Percentiles rank a stretch among this genome's conserved stretches.
Conservation (phyloP, 768 basidiomycete species). For the Auricularia cornea region DNA sequence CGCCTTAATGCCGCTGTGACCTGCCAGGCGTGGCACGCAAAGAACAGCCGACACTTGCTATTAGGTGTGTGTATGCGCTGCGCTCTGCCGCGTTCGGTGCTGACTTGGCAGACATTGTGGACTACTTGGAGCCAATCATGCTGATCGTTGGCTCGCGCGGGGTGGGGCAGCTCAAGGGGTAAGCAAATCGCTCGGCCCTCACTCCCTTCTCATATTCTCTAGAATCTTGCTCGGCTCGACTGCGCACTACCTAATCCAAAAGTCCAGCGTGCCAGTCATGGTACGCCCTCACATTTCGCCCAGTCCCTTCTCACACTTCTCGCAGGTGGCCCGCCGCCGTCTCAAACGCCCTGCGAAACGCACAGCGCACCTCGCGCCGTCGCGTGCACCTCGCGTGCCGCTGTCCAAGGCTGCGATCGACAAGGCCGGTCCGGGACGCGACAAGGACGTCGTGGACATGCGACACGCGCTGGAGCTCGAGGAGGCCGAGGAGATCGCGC, state of each 20-base stretch:
- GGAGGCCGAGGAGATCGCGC: constrained; percentile 32
- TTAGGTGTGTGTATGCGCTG: constrained; percentile 43
- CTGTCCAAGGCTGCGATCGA: constrained; percentile 86
- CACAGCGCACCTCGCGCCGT: constrained; percentile 56
- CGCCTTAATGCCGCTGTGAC: constrained; percentile 75
- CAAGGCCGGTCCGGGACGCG: constrained; percentile 68
- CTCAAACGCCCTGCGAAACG: constrained; percentile 81
- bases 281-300: constrained; percentile 17
- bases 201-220: constrained; percentile 21
- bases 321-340: constrained; percentile 63
- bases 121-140: constrained; percentile 82
- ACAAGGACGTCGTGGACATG: constrained; percentile 76
- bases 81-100: neutral
- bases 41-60: constrained; percentile 85
- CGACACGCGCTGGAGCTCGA: constrained; percentile 67
- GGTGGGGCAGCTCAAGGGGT: constrained; percentile 75
- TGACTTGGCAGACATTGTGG: constrained; percentile 58
- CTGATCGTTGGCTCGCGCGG: constrained; percentile 94
- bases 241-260: constrained; percentile 89
- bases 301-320: no score
- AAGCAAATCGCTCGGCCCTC: constrained; percentile 31
- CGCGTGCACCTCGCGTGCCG: constrained; percentile 68
- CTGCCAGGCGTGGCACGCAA: constrained; percentile 98
- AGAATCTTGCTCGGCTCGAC: constrained; percentile 84
- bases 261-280: constrained; percentile 95